phyloP scores from a whole-genome alignment of 2,329 filamentous ascomycete genomes.

The Calonectria honghensis region DNA sequence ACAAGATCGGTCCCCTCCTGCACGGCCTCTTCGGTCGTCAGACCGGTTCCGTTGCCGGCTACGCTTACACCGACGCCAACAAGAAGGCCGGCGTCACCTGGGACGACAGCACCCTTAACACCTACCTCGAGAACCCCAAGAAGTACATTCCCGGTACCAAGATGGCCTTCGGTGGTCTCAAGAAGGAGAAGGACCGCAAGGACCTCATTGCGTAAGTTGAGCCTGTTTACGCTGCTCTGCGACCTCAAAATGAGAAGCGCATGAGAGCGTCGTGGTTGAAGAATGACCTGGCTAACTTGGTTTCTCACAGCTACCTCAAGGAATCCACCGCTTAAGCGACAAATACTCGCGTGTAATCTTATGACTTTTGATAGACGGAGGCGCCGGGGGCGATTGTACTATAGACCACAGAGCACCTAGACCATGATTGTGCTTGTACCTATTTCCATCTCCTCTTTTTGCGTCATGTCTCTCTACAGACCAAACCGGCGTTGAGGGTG shows the following conservation, averaged over 20 bases:
- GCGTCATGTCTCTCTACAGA: conserved; percentile 46
- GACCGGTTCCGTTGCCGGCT: conserved; percentile 92
- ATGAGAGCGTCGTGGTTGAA: neutral
- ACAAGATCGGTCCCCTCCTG: conserved; percentile 98
- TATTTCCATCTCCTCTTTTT: conserved; percentile 61
- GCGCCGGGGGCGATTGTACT: conserved; percentile 60
- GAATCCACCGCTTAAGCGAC: conserved; percentile 80
- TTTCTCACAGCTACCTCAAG: conserved; percentile 76
- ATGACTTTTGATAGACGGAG: conserved; percentile 61
- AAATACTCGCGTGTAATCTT: conserved; percentile 59
- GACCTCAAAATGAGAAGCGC: conserved; percentile 22
- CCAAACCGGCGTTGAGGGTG: conserved; percentile 49
- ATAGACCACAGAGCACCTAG: conserved; percentile 61
- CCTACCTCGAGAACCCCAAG: conserved; percentile 99
- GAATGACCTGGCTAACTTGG: conserved; percentile 51
- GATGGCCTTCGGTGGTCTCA: conserved; percentile 99
- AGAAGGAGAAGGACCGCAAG: conserved; percentile 99
- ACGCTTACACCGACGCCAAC: conserved; percentile 99
- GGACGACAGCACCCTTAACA: conserved; percentile 91
- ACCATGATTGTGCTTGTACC: conserved; percentile 58
- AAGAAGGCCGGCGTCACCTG: conserved; percentile 96
- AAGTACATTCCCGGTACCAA: conserved; percentile 99
- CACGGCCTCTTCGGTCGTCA: conserved; percentile 98
- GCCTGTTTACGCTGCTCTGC: neutral
- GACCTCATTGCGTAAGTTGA: conserved; percentile 93